Base-by-base conservation (phyloP, 495 filamentous ascomycete genomes). In the Penicillium herquei region DNA sequence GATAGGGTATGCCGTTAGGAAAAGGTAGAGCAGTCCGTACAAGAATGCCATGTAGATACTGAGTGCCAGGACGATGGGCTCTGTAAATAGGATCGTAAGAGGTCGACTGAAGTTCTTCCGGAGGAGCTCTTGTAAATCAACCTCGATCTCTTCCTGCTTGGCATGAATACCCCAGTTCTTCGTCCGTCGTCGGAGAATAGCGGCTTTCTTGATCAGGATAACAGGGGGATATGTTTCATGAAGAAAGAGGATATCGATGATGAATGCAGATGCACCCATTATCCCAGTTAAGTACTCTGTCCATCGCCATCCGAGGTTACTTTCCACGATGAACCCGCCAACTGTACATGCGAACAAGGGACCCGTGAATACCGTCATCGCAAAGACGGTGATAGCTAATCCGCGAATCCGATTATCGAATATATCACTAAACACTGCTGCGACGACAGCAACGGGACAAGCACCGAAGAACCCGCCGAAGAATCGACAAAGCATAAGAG, bases 91-190 rank as follows among this genome's bases (percentile, higher is more conserved):
- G 52, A 96, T 84, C 50, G 87, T 80, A 61, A 96, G 71, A 0
- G 91, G 92, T 35, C 92, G 84, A 56, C 76, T 81, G 69, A 94
- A 92, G 70, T 96, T 95, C 80, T 93, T 93, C 56, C 78, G 82
- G 39, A 96, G 39, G 11, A 96, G 77, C 70, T 95, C 89, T 31
- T 77, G 69, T 58, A 95, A 78, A 70, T 94, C 87, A 51, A 96
- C 79, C 70, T 94, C 90, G 55, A 94, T 93, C 74, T 96, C 91
- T 65, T 96, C 92, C 68, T 96, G 89, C 66, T 92, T 95, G 44
- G 91, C 89, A 72, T 96, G 91, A 58, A 96, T 95, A 43, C 90
- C 92, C 91, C 91, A 95, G 73, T 95, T 96, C 65, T 84, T 82
- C 7, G 92, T 96, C 42, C 87, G 74, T 10, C 89, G 88, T 45